These are phyloP conservation scores for Penicillium canescens DNA, from an alignment of 495 filamentous ascomycete species.

Conservation along the genomic window DNA sequence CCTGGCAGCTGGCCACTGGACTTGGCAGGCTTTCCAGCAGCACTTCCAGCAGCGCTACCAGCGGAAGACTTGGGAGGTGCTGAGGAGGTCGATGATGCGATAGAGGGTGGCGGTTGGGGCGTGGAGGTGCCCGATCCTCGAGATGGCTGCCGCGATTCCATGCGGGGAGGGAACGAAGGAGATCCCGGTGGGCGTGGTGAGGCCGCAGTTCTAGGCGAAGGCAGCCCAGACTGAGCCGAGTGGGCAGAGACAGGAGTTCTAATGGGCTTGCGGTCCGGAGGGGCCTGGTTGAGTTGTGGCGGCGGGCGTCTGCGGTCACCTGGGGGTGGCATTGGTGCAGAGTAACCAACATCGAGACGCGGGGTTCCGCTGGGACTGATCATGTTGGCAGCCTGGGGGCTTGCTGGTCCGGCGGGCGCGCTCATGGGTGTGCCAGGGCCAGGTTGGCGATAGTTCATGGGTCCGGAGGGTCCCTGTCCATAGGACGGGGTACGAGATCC, in stretches of 20 bases:
- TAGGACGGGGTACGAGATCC: conserved; percentile 31
- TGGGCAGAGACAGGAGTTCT: conserved; percentile 33
- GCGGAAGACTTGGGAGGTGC: conserved; percentile 5
- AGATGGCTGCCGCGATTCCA: conserved; percentile 35
- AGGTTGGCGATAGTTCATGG: conserved; percentile 43
- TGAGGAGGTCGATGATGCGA: conserved; percentile 25
- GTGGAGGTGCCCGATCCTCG: conserved; percentile 33
- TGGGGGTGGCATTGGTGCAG: conserved; percentile 49
- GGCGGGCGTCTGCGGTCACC: conserved; percentile 37
- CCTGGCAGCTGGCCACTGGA: conserved; percentile 51
- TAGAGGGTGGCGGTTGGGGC: conserved; percentile 24
- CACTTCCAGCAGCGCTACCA: no score
- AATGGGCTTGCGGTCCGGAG: conserved; percentile 36
- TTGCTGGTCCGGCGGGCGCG: conserved; percentile 27
- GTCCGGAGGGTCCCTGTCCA: conserved; percentile 27
- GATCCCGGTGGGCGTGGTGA: conserved; percentile 35
- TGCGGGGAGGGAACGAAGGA: conserved; percentile 36
- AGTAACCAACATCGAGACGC: conserved; percentile 54
- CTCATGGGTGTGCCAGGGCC: conserved; percentile 34
- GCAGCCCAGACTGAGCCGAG: conserved; percentile 8
- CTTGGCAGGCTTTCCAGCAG: conserved; percentile 27
- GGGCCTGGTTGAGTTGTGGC: conserved; percentile 31
- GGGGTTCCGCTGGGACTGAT: conserved; percentile 34
- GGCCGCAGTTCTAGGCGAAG: conserved; percentile 26
- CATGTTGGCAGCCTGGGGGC: conserved; percentile 25